Evolutionary conservation across 192 early-diverging fungal genomes (phyloP).

Genomic region (Umbelopsis isabellina): DNA sequence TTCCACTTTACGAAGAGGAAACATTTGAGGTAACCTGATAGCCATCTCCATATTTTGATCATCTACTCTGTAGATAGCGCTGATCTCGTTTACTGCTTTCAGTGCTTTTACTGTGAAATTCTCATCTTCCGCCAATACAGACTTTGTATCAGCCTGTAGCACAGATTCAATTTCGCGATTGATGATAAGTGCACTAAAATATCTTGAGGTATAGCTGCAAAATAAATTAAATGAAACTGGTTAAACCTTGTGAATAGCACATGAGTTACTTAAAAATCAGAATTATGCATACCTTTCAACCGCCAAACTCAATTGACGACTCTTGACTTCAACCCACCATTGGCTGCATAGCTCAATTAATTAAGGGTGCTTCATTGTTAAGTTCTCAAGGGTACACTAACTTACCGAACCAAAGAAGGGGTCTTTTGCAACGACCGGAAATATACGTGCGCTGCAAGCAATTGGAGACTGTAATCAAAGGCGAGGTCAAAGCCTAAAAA

Average conservation of each 20-base stretch:
- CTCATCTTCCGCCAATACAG: conserved; percentile 51
- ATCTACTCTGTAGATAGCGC: conserved; percentile 73
- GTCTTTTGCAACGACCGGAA: conserved; percentile 60
- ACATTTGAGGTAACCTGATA: conserved; percentile 68
- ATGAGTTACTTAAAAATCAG: background rate
- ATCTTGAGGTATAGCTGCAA: conserved; percentile 70
- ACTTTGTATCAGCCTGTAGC: conserved; percentile 46
- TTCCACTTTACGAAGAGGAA: conserved; percentile 73
- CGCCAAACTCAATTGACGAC: conserved; percentile 70
- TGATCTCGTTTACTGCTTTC: conserved; percentile 68
- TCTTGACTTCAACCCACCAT: conserved; percentile 85
- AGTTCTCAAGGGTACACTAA: background rate
- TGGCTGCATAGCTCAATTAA: conserved; percentile 25
- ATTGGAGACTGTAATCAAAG: conserved; percentile 57
- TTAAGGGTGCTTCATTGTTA: background rate
- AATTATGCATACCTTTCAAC: conserved; percentile 60
- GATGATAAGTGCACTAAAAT: conserved; percentile 67
- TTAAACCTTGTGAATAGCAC: background rate
- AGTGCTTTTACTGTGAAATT: conserved; percentile 64
- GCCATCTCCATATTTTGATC: conserved; percentile 78
- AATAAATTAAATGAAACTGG: background rate
- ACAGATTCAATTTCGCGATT: conserved; percentile 63
- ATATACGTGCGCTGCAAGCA: conserved; percentile 79
- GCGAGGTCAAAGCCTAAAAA: conserved; percentile 47
- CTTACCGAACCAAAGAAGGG: conserved; percentile 68